Conservation (phyloP, 345 rosid genomes). For the Eucalyptus pauciflora region DNA sequence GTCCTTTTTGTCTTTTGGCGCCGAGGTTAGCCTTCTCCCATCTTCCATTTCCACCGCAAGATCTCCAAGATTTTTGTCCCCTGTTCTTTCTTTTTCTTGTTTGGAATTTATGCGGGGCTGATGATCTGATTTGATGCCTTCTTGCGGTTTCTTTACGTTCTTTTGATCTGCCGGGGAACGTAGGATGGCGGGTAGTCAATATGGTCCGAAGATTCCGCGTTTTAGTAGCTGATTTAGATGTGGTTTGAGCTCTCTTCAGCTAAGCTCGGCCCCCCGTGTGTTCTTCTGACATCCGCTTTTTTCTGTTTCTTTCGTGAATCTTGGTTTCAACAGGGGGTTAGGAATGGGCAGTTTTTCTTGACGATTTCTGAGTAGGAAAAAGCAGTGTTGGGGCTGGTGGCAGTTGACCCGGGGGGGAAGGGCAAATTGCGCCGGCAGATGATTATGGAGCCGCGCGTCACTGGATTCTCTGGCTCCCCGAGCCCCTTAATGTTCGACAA, state of each 20-base stretch:
- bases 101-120: background rate
- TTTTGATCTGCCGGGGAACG: background rate
- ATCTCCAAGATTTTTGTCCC: background rate
- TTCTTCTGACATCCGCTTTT: background rate
- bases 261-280: background rate
- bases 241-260: background rate
- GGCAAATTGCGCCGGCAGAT: background rate
- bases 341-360: background rate
- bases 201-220: background rate
- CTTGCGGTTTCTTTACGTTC: background rate
- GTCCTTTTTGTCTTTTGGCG: background rate
- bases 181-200: background rate
- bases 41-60: background rate
- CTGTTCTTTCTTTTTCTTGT: background rate
- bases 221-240: background rate
- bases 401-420: background rate
- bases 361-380: background rate
- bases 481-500: slow-evolving; percentile 14
- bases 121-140: background rate
- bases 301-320: background rate
- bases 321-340: background rate
- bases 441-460: background rate
- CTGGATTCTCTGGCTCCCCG: background rate
- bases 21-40: background rate
- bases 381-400: background rate